A percentile compares a stretch with the other conserved stretches of the same genome.
These are phyloP conservation scores for Leccinum variabile DNA, from an alignment of 1,284 basidiomycete genomes.

Conservation along the genomic window DNA sequence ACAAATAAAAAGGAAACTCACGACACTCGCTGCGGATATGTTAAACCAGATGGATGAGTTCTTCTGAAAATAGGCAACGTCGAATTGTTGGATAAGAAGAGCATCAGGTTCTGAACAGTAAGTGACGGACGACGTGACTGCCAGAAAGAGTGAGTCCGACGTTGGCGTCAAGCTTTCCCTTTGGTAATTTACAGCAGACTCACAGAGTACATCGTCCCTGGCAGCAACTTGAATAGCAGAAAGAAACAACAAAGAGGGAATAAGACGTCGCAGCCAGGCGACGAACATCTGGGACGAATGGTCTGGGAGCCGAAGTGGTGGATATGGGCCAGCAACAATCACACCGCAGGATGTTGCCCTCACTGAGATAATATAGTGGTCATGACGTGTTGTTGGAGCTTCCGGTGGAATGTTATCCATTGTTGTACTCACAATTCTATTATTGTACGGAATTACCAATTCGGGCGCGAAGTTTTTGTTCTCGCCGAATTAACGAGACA, in stretches of 20 bases:
- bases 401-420: conserved; percentile 23
- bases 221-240: conserved; percentile 44
- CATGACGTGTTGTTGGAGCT: conserved; percentile 21
- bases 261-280: conserved; percentile 68
- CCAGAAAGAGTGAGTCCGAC: conserved; percentile 1
- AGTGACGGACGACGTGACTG: conserved; percentile 84
- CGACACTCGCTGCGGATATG: conserved; percentile 71
- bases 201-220: conserved; percentile 57
- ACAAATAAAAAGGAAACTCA: conserved; percentile 38
- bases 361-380: conserved; percentile 25
- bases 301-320: conserved; percentile 18
- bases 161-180: background rate
- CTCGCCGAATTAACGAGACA: conserved; percentile 2
- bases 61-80: conserved; percentile 69
- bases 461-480: conserved; percentile 19
- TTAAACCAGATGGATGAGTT: conserved; percentile 77
- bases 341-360: conserved; percentile 16
- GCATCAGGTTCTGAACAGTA: conserved; percentile 83
- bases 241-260: conserved; percentile 43
- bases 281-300: conserved; percentile 50
- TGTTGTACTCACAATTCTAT: conserved; percentile 37
- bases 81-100: conserved; percentile 79
- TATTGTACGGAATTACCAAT: conserved; percentile 29
- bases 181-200: conserved; percentile 31
- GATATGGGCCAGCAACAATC: conserved; percentile 33